Conservation (phyloP, 768 basidiomycete species). For the Collybiopsis luxurians region DNA sequence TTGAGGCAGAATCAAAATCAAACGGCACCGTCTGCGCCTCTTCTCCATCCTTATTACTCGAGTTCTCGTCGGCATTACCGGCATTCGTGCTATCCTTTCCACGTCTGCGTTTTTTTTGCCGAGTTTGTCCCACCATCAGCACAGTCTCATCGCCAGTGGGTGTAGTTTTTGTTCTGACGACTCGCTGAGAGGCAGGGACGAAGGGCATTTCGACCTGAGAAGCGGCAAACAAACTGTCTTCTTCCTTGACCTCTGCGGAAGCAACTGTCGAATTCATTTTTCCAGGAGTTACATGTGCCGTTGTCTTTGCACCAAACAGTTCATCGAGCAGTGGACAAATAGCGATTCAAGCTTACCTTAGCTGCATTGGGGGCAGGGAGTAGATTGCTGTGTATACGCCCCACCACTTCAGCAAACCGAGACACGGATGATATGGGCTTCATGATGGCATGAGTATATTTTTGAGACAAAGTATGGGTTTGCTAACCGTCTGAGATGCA, state of each 20-base stretch:
- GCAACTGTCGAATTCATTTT: neutral
- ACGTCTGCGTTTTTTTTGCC: slow-evolving; percentile 45
- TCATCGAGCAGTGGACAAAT: neutral
- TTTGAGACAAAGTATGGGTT: neutral
- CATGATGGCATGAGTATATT: neutral
- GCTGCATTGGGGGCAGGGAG: slow-evolving; percentile 47
- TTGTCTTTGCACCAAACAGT: neutral
- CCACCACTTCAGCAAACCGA: slow-evolving; percentile 52
- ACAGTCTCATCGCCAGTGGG: slow-evolving; percentile 56
- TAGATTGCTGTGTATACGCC: slow-evolving; percentile 66
- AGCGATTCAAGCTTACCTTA: neutral
- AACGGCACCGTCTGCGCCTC: slow-evolving; percentile 44
- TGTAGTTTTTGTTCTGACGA: slow-evolving; percentile 14
- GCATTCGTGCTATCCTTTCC: slow-evolving; percentile 15
- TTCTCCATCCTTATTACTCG: slow-evolving; percentile 20
- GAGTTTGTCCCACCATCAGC: slow-evolving; percentile 66
- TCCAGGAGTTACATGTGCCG: neutral
- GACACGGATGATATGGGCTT: neutral
- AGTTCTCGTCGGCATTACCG: slow-evolving; percentile 14
- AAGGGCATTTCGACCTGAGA: slow-evolving; percentile 75
- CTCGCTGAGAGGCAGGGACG: slow-evolving; percentile 65
- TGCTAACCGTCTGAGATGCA: neutral
- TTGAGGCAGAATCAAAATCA: slow-evolving; percentile 67
- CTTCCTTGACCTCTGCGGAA: slow-evolving; percentile 13
- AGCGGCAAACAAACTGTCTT: neutral